Conservation (phyloP, 352 stramenopile species). For the Globisporangium canariense region DNA sequence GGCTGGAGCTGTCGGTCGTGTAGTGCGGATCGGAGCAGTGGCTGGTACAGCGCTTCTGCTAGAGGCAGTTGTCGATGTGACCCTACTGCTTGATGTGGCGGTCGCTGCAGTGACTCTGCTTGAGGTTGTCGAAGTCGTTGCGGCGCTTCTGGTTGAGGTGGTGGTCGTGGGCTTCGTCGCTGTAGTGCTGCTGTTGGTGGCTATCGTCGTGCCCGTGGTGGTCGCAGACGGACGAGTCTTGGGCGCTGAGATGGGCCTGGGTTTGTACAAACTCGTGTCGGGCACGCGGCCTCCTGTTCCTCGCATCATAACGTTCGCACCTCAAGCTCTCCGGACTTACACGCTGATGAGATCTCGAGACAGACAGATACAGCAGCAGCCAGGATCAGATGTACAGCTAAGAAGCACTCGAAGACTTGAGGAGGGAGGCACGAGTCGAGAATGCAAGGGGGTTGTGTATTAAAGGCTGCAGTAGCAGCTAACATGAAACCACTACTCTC, state of each 20-base stretch:
- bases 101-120: background rate
- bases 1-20: background rate
- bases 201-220: background rate
- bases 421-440: too few species aligned
- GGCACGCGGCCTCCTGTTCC: background rate
- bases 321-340: background rate
- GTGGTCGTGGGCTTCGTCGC: background rate
- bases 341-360: too few species aligned
- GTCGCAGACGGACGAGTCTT: background rate
- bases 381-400: too few species aligned
- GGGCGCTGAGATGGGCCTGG: slow-evolving; percentile 7
- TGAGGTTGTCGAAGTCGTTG: background rate
- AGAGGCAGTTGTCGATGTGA: too few species aligned
- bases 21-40: background rate
- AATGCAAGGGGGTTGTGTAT: too few species aligned
- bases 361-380: too few species aligned
- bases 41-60: background rate
- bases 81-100: background rate
- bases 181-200: background rate
- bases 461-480: too few species aligned
- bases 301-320: slow-evolving; percentile 3
- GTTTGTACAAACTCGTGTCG: slow-evolving; percentile 17
- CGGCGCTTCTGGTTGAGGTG: background rate
- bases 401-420: too few species aligned
- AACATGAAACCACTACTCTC: too few species aligned